phyloP scores from a whole-genome alignment of 306 rosid species.

The Vicia villosa region DNA sequence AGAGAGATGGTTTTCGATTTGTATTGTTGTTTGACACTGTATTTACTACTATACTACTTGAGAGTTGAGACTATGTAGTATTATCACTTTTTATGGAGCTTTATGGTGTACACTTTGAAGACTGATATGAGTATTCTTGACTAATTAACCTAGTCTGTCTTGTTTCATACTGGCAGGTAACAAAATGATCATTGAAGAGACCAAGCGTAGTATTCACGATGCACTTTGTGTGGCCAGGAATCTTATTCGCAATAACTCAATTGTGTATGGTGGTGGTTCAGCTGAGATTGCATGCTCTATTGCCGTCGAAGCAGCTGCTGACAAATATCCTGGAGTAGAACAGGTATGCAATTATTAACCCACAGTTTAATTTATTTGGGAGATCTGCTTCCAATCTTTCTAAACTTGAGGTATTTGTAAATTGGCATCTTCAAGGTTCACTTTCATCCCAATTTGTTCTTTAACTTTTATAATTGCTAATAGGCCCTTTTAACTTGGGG shows the following conservation, averaged over 20 bases:
- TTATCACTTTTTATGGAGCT: background rate
- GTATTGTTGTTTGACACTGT: background rate
- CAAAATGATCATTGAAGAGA: conserved; percentile 98
- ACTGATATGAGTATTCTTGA: conserved; percentile 11
- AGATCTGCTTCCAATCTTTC: background rate
- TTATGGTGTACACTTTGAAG: background rate
- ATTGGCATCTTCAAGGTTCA: background rate
- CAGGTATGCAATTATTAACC: conserved; percentile 56
- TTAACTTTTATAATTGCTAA: background rate
- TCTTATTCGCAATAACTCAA: conserved; percentile 94
- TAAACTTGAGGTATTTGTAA: background rate
- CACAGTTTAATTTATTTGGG: background rate
- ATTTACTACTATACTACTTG: background rate
- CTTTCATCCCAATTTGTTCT: background rate
- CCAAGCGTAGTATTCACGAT: conserved; percentile 95
- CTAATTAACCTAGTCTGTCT: conserved; percentile 28
- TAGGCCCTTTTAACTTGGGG: background rate
- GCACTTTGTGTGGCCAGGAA: conserved; percentile 96
- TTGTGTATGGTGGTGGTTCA: conserved; percentile 98
- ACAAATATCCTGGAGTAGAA: conserved; percentile 88
- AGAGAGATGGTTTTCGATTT: background rate
- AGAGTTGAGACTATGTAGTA: background rate
- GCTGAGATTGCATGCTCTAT: conserved; percentile 88
- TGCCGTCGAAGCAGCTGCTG: conserved; percentile 95
- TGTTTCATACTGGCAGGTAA: conserved; percentile 66